Evolutionary conservation across 1,284 basidiomycete genomes (phyloP).

Genomic region (Marasmius fiardii): DNA sequence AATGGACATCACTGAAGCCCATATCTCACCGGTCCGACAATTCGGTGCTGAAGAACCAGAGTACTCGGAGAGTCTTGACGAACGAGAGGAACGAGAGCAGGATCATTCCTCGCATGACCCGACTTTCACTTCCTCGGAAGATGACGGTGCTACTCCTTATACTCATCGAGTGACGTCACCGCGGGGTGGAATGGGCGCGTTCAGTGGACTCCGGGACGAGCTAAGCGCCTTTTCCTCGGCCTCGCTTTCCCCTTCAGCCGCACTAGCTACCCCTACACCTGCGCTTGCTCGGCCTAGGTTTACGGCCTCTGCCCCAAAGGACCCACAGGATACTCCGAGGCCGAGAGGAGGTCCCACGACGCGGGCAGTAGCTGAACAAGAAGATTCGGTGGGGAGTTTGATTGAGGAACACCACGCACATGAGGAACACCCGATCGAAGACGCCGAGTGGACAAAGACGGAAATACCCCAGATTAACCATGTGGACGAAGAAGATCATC

Average conservation of each 20-base stretch:
- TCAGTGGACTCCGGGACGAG: slow-evolving; percentile 2
- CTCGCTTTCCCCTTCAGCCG: slow-evolving; percentile 31
- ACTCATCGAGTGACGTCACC: slow-evolving; percentile 12
- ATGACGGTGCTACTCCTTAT: slow-evolving; percentile 29
- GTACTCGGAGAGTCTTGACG: slow-evolving; percentile 16
- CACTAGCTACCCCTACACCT: slow-evolving; percentile 57
- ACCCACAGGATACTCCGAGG: slow-evolving; percentile 30
- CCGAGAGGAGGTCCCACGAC: slow-evolving; percentile 11
- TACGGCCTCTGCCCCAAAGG: slow-evolving; percentile 38
- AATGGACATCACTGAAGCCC: slow-evolving; percentile 48
- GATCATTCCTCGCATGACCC: slow-evolving; percentile 43
- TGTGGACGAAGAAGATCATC: slow-evolving; percentile 22
- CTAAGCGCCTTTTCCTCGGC: slow-evolving; percentile 37
- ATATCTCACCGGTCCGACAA: slow-evolving; percentile 32
- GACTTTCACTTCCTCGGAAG: slow-evolving; percentile 61
- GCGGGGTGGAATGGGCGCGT: neutral
- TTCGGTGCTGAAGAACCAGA: slow-evolving; percentile 18
- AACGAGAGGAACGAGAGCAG: slow-evolving; percentile 9
- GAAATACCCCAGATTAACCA: slow-evolving; percentile 19
- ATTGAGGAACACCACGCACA: neutral
- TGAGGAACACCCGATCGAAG: neutral
- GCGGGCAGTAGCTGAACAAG: neutral
- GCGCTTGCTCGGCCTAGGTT: slow-evolving; percentile 61
- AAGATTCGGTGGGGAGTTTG: neutral
- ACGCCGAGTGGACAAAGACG: neutral